These are phyloP conservation scores for Saccharomyces hybrid DNA, from an alignment of 1,139 yeast species.

Conservation along the genomic window DNA sequence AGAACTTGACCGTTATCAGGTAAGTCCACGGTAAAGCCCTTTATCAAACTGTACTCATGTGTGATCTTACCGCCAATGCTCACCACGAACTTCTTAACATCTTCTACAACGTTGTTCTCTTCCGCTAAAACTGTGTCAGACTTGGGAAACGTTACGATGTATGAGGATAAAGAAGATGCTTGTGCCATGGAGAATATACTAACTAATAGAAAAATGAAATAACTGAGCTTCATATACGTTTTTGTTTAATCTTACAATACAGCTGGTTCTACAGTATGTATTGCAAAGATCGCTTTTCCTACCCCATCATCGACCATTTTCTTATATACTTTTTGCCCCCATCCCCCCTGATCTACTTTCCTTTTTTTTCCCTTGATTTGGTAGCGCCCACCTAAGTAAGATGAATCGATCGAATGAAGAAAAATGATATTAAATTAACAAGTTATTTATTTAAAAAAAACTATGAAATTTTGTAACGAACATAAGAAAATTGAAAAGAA, in stretches of 20 bases:
- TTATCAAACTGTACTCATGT: conserved; percentile 37
- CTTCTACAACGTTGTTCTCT: conserved; percentile 2
- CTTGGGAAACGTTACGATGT: not conserved
- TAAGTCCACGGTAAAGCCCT: conserved; percentile 36
- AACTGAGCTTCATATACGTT: not conserved
- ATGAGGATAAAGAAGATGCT: not conserved
- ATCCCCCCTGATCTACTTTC: too few species aligned
- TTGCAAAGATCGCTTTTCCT: too few species aligned
- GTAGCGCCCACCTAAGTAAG: not conserved
- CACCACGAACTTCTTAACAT: conserved; percentile 21
- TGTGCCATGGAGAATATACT: not conserved
- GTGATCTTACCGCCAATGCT: conserved; percentile 35
- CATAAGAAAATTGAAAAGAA: not conserved
- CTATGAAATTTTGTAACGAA: not conserved
- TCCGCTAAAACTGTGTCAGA: not conserved
- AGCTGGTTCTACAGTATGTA: too few species aligned
- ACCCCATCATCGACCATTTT: too few species aligned
- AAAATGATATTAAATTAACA: not conserved
- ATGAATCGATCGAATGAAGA: not conserved
- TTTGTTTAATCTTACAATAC: too few species aligned
- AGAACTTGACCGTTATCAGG: conserved; percentile 22
- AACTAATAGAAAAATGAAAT: not conserved
- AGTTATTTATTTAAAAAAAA: not conserved
- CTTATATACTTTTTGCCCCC: too few species aligned
- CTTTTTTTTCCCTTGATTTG: not conserved